Evolutionary conservation across 345 rosid species (phyloP).

Genomic region (Streptanthus diversifolius): DNA sequence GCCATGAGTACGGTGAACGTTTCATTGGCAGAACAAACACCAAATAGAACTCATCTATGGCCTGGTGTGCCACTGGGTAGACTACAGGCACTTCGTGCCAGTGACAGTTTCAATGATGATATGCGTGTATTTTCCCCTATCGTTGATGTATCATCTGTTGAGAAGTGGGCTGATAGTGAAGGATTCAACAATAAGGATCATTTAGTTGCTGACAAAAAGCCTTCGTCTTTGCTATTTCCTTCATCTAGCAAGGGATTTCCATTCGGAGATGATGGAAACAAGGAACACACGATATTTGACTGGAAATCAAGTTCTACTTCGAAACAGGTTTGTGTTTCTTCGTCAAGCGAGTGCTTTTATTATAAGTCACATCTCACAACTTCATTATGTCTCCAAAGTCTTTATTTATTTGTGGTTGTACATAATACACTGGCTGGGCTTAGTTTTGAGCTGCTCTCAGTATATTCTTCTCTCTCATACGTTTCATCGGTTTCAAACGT

Average conservation of each 20-base stretch:
- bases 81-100: constrained; percentile 67
- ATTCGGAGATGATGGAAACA: constrained; percentile 55
- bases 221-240: constrained; percentile 61
- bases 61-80: constrained; percentile 68
- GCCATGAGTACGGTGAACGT: constrained; percentile 34
- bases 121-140: constrained; percentile 96
- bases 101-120: constrained; percentile 72
- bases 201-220: constrained; percentile 54
- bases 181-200: constrained; percentile 58
- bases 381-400: not conserved
- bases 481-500: constrained; percentile 11
- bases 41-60: constrained; percentile 56
- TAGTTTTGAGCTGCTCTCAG: not conserved
- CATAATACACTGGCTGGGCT: not conserved
- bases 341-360: not conserved
- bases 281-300: constrained; percentile 63
- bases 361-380: not conserved
- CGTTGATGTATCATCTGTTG: constrained; percentile 74
- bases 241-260: constrained; percentile 67
- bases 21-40: constrained; percentile 68
- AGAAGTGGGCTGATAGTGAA: constrained; percentile 70
- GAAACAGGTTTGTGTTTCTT: constrained; percentile 51
- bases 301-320: constrained; percentile 75
- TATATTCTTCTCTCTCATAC: not conserved
- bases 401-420: no score